These are phyloP conservation scores for Boletus sp. DNA, from an alignment of 1,284 basidiomycete genomes.

Conservation along the genomic window DNA sequence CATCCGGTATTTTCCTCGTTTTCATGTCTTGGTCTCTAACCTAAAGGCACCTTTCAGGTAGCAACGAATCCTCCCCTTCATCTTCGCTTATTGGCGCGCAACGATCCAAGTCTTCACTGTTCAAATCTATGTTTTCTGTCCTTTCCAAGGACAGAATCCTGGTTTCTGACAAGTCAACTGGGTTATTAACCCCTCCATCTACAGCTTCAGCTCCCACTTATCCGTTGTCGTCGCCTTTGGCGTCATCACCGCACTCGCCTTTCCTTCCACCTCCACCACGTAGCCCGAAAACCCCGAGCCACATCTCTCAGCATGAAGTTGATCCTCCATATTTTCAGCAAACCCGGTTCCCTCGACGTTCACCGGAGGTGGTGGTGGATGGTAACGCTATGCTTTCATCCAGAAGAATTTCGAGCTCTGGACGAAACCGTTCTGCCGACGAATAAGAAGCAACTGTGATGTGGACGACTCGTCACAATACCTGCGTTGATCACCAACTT, in stretches of 20 bases:
- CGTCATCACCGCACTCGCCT: slow-evolving; percentile 18
- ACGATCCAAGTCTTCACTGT: slow-evolving; percentile 50
- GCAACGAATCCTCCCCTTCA: slow-evolving; percentile 34
- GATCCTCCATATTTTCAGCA: slow-evolving; percentile 7
- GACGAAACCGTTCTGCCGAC: slow-evolving; percentile 8
- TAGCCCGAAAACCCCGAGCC: slow-evolving; percentile 14
- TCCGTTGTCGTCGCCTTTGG: slow-evolving; percentile 21
- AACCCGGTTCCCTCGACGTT: slow-evolving; percentile 14
- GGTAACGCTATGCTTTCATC: slow-evolving; percentile 13
- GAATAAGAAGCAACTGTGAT: slow-evolving; percentile 13
- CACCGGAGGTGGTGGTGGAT: slow-evolving; percentile 9
- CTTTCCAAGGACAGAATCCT: slow-evolving; percentile 36
- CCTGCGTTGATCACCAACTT: neutral
- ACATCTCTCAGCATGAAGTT: slow-evolving; percentile 6
- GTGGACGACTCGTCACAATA: neutral
- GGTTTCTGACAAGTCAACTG: slow-evolving; percentile 43
- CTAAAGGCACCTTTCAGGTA: slow-evolving; percentile 26
- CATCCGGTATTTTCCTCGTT: slow-evolving; percentile 35
- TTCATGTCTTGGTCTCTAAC: slow-evolving; percentile 1
- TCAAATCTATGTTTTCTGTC: slow-evolving; percentile 58
- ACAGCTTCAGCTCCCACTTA: slow-evolving; percentile 17
- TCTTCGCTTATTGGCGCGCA: slow-evolving; percentile 26
- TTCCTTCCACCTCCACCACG: slow-evolving; percentile 27
- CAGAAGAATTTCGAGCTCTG: slow-evolving; percentile 17
- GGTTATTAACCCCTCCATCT: slow-evolving; percentile 58